Evolutionary conservation across 75 land plant species (phyloP).

Genomic region (Cryptomeria japonica): DNA sequence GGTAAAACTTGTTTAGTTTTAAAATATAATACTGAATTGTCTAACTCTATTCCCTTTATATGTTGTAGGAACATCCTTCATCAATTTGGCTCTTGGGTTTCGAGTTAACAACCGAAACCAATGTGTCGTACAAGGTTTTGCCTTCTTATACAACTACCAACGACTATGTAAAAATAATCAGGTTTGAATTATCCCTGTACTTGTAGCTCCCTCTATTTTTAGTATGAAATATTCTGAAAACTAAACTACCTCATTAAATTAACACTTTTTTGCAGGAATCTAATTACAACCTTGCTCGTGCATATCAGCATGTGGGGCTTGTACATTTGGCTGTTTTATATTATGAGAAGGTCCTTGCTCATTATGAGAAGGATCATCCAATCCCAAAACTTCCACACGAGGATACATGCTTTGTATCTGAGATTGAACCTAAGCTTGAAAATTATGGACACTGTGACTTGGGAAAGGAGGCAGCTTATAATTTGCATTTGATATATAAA

Average conservation of each 20-base stretch:
- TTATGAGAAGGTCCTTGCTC: conserved; percentile 86
- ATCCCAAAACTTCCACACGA: conserved; percentile 60
- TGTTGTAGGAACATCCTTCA: conserved; percentile 64
- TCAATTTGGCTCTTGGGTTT: conserved; percentile 84
- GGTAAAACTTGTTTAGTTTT: not conserved
- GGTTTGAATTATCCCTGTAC: conserved; percentile 23
- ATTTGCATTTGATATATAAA: conserved; percentile 90
- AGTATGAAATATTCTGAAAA: not conserved
- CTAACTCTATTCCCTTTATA: conserved; percentile 7
- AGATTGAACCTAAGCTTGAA: conserved; percentile 9
- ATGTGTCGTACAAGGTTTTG: conserved; percentile 77
- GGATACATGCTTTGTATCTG: conserved; percentile 20
- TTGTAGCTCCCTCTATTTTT: not conserved
- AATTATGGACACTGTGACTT: conserved; percentile 69
- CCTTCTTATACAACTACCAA: conserved; percentile 83
- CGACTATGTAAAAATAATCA: conserved; percentile 69
- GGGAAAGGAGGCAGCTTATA: conserved; percentile 85
- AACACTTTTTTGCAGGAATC: conserved; percentile 64
- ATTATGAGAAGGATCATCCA: conserved; percentile 58
- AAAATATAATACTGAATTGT: not conserved
- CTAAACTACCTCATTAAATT: not conserved
- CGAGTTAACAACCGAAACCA: conserved; percentile 79
- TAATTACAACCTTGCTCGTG: conserved; percentile 81
- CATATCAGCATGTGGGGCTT: conserved; percentile 89
- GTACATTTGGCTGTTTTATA: conserved; percentile 78